Evolutionary conservation across 495 filamentous ascomycete genomes (phyloP).

Genomic region (Ramalina peruviana): DNA sequence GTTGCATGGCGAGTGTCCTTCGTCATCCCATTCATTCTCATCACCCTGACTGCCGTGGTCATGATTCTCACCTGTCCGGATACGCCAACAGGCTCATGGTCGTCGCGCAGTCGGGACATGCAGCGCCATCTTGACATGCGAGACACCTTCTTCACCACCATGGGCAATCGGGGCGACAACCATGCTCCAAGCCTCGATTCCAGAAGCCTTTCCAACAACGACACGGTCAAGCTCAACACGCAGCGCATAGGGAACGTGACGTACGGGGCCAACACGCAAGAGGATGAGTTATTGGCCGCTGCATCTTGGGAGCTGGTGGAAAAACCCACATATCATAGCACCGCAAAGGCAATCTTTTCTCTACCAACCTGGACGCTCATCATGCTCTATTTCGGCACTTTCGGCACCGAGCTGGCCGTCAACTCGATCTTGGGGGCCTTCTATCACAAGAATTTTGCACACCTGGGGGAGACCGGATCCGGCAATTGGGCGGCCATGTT

Average conservation of each 20-base stretch:
- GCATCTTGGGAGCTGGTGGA: constrained; percentile 45
- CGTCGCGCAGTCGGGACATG: constrained; percentile 14
- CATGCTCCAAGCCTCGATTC: constrained; percentile 1
- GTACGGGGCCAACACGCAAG: constrained; percentile 34
- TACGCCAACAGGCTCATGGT: constrained; percentile 71
- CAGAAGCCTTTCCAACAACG: not conserved
- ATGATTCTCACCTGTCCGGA: constrained; percentile 67
- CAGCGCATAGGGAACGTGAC: not conserved
- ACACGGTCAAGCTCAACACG: constrained; percentile 3
- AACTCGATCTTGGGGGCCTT: constrained; percentile 69
- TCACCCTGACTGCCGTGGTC: constrained; percentile 44
- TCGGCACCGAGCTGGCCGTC: constrained; percentile 74
- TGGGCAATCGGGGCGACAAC: not conserved
- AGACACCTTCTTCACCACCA: constrained; percentile 6
- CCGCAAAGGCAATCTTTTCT: constrained; percentile 40
- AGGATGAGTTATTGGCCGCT: constrained; percentile 39
- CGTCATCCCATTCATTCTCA: constrained; percentile 69
- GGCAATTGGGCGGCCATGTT: constrained; percentile 79
- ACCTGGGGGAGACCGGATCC: constrained; percentile 54
- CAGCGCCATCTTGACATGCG: constrained; percentile 8
- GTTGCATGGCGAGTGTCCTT: constrained; percentile 76
- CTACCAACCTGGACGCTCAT: constrained; percentile 52
- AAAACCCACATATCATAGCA: constrained; percentile 47
- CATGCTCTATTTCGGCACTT: constrained; percentile 63
- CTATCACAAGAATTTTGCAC: constrained; percentile 62